Base-by-base conservation (phyloP, 495 filamentous ascomycete species). In the Trichoderma asperelloides region DNA sequence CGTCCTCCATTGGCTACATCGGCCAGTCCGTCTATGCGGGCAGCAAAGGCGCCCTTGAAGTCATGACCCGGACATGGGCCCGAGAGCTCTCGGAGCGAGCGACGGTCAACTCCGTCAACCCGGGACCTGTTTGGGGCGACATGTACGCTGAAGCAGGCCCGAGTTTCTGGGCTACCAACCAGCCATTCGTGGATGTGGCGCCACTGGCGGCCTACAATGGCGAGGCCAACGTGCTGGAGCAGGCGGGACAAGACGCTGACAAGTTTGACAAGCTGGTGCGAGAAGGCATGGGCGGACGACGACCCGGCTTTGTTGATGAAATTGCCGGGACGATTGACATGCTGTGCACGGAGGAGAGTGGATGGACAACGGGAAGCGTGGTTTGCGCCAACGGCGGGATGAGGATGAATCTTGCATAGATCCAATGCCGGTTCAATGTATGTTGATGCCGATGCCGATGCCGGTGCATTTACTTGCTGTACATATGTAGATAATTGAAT, bases 31-130 rank as follows among this genome's bases (percentile, higher is more conserved):
- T 96, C 40, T 97, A 96, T 73, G 91, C 90, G 47, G 92, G 92
- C 3, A 94, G 89, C 70, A 97, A 97, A 76, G 92, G 90, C 0
- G 93, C 93, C 0, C 71, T 96, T 40, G 93, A 97, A 69, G 85
- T 89, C n/a, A 95, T 96, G 92, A 96, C 92, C 13, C 82, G 93
- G 11, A 92, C 90, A 2, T 97, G 93, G 93, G 80, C 87, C 0
- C 82, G 91, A 23, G 93, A 97, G 77, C 78, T 97, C 43, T 80
- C 86, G 2, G 89, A 95, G 74, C 79, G 86, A 9, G 84, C 83
- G 0, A 97, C 93, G 0, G 92, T 96, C 45, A 97, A 96, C 73
- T 86, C 89, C 0, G 81, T 97, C 45, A 97, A 96, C 77, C 93
- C 93, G 0, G 93, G 93, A 0, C 92, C 93, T 0, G 92, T 95